phyloP scores from a whole-genome alignment of 106 monocot genomes.

The Iris macrosiphon region DNA sequence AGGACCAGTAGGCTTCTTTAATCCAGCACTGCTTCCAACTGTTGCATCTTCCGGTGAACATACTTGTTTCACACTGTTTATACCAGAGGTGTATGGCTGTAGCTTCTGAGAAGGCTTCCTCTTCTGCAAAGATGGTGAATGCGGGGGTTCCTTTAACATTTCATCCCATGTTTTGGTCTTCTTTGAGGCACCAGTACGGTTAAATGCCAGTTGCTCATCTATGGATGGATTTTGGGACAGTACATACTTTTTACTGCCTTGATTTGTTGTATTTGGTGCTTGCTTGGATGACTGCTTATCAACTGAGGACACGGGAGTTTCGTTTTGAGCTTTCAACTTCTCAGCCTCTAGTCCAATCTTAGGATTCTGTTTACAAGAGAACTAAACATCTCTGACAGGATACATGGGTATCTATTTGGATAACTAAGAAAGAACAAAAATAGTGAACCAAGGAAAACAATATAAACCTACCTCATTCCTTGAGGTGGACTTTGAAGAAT shows the following conservation, averaged over 20 bases:
- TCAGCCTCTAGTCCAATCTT: background rate
- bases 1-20: slow-evolving; percentile 34
- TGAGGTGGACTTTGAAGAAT: too few relatives aligned
- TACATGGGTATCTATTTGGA: too few relatives aligned
- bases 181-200: slow-evolving; percentile 13
- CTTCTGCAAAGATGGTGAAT: slow-evolving; percentile 12
- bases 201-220: slow-evolving; percentile 6
- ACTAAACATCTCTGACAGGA: background rate
- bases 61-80: slow-evolving; percentile 12
- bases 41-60: slow-evolving; percentile 10
- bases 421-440: too few relatives aligned
- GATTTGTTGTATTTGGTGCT: background rate
- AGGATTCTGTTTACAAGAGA: slow-evolving; percentile 9
- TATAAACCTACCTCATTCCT: too few relatives aligned
- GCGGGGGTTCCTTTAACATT: slow-evolving; percentile 21
- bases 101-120: slow-evolving; percentile 17
- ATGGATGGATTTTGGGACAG: slow-evolving; percentile 7
- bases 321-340: slow-evolving; percentile 8
- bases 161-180: slow-evolving; percentile 13
- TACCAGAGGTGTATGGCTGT: background rate
- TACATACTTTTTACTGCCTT: too few relatives aligned
- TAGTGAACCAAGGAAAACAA: too few relatives aligned
- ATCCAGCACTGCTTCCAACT: slow-evolving; percentile 9
- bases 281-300: slow-evolving; percentile 13
- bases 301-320: slow-evolving; percentile 7